phyloP scores from a whole-genome alignment of 108 stramenopile genomes.

The Schizochytrium sp. region DNA sequence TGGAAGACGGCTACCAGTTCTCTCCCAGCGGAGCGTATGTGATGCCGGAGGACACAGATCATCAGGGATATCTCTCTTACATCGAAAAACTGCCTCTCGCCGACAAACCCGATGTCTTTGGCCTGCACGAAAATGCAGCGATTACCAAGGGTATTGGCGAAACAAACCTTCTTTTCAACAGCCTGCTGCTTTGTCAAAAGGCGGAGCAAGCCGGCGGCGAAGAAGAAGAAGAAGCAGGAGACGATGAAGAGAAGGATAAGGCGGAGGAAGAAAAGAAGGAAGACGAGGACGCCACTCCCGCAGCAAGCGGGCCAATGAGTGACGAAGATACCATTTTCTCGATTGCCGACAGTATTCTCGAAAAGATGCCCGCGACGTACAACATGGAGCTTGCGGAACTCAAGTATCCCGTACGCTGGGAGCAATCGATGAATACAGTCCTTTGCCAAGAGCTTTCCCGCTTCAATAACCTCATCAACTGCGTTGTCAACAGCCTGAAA shows the following conservation, averaged over 20 bases:
- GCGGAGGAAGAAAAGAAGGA: background rate
- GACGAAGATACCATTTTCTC: conserved; percentile 34
- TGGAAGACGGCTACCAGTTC: conserved; percentile 28
- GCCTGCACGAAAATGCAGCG: conserved; percentile 51
- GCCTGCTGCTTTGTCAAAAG: conserved; percentile 25
- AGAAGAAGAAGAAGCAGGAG: conserved; percentile 40
- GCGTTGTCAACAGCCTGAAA: conserved; percentile 19
- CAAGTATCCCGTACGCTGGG: conserved; percentile 52
- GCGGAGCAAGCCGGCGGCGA: conserved; percentile 32
- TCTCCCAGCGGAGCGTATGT: conserved; percentile 13
- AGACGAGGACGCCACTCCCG: no score
- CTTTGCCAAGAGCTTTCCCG: conserved; percentile 54
- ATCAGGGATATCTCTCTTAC: conserved; percentile 38
- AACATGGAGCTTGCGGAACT: conserved; percentile 52
- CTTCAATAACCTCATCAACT: conserved; percentile 43
- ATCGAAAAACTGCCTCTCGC: conserved; percentile 42
- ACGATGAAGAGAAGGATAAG: conserved; percentile 33
- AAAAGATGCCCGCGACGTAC: conserved; percentile 39
- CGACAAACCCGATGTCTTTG: conserved; percentile 48
- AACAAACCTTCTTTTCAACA: conserved; percentile 13
- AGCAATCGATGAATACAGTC: conserved; percentile 60
- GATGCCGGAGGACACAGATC: conserved; percentile 20
- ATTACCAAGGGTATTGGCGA: conserved; percentile 51
- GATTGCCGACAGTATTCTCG: conserved; percentile 39
- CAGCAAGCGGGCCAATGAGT: conserved; percentile 14